These are phyloP conservation scores for Coemansia sp. DNA, from an alignment of 192 early-diverging fungal genomes.

Conservation along the genomic window DNA sequence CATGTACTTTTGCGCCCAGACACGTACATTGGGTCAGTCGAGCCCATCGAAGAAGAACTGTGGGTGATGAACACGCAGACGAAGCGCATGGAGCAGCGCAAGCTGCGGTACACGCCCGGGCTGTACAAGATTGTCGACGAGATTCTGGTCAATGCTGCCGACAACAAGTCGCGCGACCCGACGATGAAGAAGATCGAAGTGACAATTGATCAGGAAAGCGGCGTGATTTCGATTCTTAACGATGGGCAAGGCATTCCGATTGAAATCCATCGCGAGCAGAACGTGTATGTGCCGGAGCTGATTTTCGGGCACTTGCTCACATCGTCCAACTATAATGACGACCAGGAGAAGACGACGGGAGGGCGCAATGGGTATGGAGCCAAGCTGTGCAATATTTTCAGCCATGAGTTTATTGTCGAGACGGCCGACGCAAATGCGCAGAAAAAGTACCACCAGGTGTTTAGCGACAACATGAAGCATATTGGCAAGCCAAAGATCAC, in stretches of 20 bases:
- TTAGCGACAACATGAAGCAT: slow-evolving; percentile 86
- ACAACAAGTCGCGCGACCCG: slow-evolving; percentile 90
- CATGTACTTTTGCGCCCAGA: slow-evolving; percentile 94
- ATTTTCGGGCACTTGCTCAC: slow-evolving; percentile 97
- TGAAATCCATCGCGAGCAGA: slow-evolving; percentile 85
- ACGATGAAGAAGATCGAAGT: slow-evolving; percentile 85
- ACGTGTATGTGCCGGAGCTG: slow-evolving; percentile 92
- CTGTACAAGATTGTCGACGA: slow-evolving; percentile 99
- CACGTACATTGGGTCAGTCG: slow-evolving; percentile 93
- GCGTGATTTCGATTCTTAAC: slow-evolving; percentile 85
- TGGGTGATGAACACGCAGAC: slow-evolving; percentile 81
- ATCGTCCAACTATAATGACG: slow-evolving; percentile 96
- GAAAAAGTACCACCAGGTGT: slow-evolving; percentile 81
- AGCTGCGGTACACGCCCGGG: slow-evolving; percentile 79
- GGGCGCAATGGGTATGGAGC: slow-evolving; percentile 93
- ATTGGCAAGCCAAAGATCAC: slow-evolving; percentile 76
- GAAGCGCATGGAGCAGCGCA: slow-evolving; percentile 62
- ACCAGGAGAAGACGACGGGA: slow-evolving; percentile 91
- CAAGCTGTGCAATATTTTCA: slow-evolving; percentile 97
- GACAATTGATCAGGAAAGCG: slow-evolving; percentile 77
- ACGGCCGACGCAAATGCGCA: slow-evolving; percentile 73
- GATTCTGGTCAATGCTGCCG: slow-evolving; percentile 94
- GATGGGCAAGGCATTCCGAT: slow-evolving; percentile 95
- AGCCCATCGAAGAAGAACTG: slow-evolving; percentile 72
- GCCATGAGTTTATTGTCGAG: slow-evolving; percentile 90